Evolutionary conservation across 495 filamentous ascomycete species (phyloP), one percentile per base, ranked within the genome.

Genomic region (Hapsidospora chrysogenum): DNA sequence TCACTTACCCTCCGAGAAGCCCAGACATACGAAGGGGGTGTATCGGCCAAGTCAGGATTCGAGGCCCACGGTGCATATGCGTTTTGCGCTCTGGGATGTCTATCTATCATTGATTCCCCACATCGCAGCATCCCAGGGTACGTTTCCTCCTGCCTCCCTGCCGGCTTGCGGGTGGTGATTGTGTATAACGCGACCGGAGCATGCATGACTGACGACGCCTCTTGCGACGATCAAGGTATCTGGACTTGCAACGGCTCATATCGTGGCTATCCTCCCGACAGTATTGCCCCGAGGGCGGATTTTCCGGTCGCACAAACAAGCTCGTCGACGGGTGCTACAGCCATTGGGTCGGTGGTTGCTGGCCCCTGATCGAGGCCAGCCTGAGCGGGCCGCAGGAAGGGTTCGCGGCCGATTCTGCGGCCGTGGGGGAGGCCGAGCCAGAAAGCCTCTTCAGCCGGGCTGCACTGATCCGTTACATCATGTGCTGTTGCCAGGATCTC

Each of bases 21-120:
- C 49, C 87, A 96, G 67, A 87, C 80, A 9, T 95, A 74, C 47
- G 89, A 97, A 59, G 89, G 89, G 35, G 89, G 89, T 19, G 81
- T 96, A 21, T 85, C 80, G 36, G 78, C 70, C 9, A 72, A 72
- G 26, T 89, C 89, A 13, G 76, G 70, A 32, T 73, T 70, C 35
- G 89, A 97, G 62, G 92, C 87, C 27, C 89, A 97, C 63, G 92
- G 89, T 13, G 89, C 82, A 35, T 97, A 95, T 58, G 83, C 86
- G 21, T 97, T 96, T 57, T 96, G 89, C 56, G 85, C 80, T 27
- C 60, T 97, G 32, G 89, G 80, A 23, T 84, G 77, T 49, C 65
- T 97, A 27, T 76, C 78, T 46, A 80, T 95, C 34, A 54, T 96
- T 4, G 85, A 74, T 41, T 60, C 76, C 27, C 87, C 89, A 19